phyloP scores from a whole-genome alignment of 2,329 filamentous ascomycete species.

The Diaporthe sp. region DNA sequence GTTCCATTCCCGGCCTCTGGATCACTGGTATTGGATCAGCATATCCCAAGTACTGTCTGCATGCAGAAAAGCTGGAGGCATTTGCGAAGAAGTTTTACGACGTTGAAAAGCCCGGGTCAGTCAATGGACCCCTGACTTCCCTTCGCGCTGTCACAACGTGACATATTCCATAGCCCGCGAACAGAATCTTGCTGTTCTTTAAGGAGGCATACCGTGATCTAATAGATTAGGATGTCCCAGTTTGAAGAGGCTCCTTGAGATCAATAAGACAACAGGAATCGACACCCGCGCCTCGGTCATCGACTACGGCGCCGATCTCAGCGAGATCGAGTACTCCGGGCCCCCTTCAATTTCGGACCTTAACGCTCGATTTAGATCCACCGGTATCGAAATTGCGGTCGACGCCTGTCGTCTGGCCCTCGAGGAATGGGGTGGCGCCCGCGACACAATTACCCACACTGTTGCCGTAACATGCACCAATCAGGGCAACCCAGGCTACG shows the following conservation, averaged over 20 bases:
- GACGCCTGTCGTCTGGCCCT: not conserved
- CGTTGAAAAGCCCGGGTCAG: not conserved
- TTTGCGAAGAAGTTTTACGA: not conserved
- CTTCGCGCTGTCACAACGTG: too few species aligned
- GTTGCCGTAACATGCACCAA: too few species aligned
- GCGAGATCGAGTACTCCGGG: not conserved
- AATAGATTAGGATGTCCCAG: not conserved
- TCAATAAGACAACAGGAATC: slow-evolving; percentile 6
- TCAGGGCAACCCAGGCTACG: not conserved
- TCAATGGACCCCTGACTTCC: fast-evolving
- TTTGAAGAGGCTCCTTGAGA: not conserved
- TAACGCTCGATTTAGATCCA: not conserved
- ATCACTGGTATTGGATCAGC: not conserved
- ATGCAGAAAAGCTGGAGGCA: not conserved
- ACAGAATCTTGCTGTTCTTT: not conserved
- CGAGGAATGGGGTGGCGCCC: not conserved
- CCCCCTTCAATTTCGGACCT: not conserved
- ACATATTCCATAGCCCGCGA: too few species aligned
- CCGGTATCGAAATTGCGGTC: not conserved
- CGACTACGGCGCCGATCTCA: not conserved
- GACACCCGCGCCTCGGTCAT: not conserved
- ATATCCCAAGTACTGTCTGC: not conserved
- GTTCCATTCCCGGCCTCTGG: not conserved
- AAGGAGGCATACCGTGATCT: not conserved
- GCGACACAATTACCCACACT: not conserved